Base-by-base conservation (phyloP, 345 rosid genomes). In the Syzygium aromaticum region DNA sequence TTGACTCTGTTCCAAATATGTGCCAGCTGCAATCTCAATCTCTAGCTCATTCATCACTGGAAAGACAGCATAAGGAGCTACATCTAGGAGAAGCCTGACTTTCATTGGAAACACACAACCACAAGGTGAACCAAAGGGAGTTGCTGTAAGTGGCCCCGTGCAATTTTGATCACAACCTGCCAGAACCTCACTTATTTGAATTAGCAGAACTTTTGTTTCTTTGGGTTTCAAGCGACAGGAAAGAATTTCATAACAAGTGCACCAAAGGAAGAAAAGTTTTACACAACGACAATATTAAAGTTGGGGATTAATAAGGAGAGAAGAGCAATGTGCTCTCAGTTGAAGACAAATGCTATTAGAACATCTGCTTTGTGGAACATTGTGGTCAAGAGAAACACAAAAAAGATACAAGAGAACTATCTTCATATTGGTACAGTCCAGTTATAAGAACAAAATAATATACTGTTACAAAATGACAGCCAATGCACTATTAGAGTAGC, bases 61-160 rank as follows among this genome's bases (percentile, higher is more conserved):
- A 89, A 98, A 98, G 90, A 98, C 92, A 88, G 95, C 91, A 91
- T 91, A 92, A 51, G 98, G 94, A 56, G 99, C 99, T 43, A 95
- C 94, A 87, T 90, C 94, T 57, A 98, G 93, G 86, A 96, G 97
- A 91, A 98, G 96, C 88, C 89, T 93, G 91, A 98, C 95, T 93
- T 95, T 96, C 98, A 98, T 96, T 61, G 99, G 99, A 90, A 93
- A 93, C 57, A 98, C 98, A 90, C 99, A 96, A 77, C 98, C 99
- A 90, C 99, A 98, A 77, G 99, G 98, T 88, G 98, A 96, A 88
- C 98, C 99, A 87, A 87, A 98, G 84, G 98, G 98, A 88, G 97
- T 84, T 88, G 98, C 89, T 82, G 99, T 96, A 88, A 96, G 95
- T 82, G 99, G 99, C 87, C 96, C 99, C 87, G 85, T 93, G 67